Evolutionary conservation across 371 early-diverging fungal species (phyloP), one percentile per base, ranked within the genome.

Genomic region (Mortierella sp.): DNA sequence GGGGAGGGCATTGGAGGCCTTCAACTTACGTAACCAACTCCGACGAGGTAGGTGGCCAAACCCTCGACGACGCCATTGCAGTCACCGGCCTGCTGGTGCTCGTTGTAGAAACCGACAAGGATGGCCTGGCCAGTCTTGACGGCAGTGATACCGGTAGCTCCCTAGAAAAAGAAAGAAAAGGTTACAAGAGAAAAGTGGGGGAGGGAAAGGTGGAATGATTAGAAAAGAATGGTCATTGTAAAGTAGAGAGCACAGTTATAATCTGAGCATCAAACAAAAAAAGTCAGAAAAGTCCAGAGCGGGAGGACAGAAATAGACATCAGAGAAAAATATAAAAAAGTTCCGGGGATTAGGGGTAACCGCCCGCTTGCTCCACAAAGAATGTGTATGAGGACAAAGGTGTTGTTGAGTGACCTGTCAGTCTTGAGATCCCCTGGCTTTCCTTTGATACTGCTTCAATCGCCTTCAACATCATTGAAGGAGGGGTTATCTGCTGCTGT

Each of bases 101-200:
- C 94, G 52, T 88, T 90, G 83, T 96, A 96, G 73, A 89, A 76
- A 74, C 95, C 97, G 80, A 98, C 84, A 65, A 98, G 84, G 58
- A 98, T 82, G 70, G 96, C 92, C 87, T 96, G 94, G 26, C 81
- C 91, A n/a, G 98, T 96, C 93, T 97, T 97, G 76, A 93, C 96
- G 79, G 92, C 89, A 88, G 92, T 88, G 76, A 94, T 90, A 88
- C 97, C 97, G 75, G 90, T 91, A 45, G 91, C 79, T 28, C 91
- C 92, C 97, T 97, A 88, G 14, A 58, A 16, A 14, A 34, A 24
- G 19, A 34, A 73, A n/a, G n/a, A 58, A 60, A 28, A 31, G 26
- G 31, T 14, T 10, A 31, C 3, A 42, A 60, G 44, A 50, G 70
- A 45, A 45, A 63, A 8, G 42, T 31, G 47, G 21, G 31, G 45